A percentile compares a stretch with the other conserved stretches of the same genome.
Evolutionary conservation across 1,139 yeast genomes (phyloP).

Genomic region (Pichia sp.): DNA sequence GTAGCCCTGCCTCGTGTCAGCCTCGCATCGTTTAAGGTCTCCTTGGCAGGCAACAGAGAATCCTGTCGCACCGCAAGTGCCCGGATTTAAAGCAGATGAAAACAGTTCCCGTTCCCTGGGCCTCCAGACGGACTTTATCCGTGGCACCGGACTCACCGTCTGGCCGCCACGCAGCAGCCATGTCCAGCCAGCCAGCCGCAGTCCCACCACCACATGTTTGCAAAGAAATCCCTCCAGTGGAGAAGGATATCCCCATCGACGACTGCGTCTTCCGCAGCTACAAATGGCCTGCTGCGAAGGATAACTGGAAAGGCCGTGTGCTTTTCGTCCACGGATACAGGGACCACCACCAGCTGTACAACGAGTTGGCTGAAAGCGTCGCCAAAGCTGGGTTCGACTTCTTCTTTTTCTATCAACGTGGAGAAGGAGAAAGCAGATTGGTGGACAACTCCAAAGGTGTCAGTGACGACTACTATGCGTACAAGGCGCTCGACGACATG

Average conservation of each 20-base stretch:
- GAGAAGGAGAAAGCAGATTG: conserved; percentile 70
- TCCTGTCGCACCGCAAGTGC: no score
- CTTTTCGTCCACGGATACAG: conserved; percentile 78
- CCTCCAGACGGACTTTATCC: no score
- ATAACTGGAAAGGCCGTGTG: conserved; percentile 47
- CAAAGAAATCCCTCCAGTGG: conserved; percentile 6
- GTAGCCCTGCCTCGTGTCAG: no score
- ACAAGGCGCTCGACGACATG: conserved; percentile 67
- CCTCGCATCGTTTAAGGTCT: no score
- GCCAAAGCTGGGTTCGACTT: conserved; percentile 64
- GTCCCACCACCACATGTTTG: neutral
- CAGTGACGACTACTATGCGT: conserved; percentile 61
- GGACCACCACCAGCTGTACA: conserved; percentile 56
- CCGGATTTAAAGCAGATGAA: no score
- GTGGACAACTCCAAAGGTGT: conserved; percentile 56
- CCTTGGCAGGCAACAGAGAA: no score
- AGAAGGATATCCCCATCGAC: conserved; percentile 15
- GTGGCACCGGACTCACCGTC: no score
- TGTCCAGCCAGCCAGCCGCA: neutral
- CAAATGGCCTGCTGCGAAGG: conserved; percentile 19
- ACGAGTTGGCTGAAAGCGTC: conserved; percentile 55
- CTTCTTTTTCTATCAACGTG: conserved; percentile 81
- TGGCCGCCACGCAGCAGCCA: neutral
- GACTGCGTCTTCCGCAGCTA: conserved; percentile 24
- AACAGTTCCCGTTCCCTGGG: no score